Evolutionary conservation across 2,329 filamentous ascomycete species (phyloP).

Genomic region (Nakataea oryzae): DNA sequence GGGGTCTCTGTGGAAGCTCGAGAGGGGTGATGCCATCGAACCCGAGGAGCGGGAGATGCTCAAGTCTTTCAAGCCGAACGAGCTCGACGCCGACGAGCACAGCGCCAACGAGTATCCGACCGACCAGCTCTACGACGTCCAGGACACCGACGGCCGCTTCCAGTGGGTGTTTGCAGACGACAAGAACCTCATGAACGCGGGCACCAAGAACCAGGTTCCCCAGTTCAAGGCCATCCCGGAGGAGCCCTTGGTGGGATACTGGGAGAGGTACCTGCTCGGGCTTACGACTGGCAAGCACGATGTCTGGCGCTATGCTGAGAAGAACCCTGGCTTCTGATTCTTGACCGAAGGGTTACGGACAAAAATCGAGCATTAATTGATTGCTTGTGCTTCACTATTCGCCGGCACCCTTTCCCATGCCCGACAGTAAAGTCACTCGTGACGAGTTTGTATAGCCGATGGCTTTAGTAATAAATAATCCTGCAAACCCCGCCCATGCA

Average conservation of each 20-base stretch:
- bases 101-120: constrained; percentile 6
- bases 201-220: constrained; percentile 10
- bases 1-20: constrained; percentile 15
- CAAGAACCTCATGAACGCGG: constrained; percentile 7
- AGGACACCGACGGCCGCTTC: constrained; percentile 16
- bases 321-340: not conserved
- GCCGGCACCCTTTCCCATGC: too few relatives aligned
- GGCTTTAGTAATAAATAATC: too few relatives aligned
- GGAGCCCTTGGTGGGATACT: constrained; percentile 21
- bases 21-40: constrained; percentile 6
- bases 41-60: constrained; percentile 3
- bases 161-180: constrained; percentile 16
- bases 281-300: constrained; percentile 8
- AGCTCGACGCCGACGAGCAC: constrained; percentile 5
- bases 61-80: constrained; percentile 4
- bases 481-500: too few relatives aligned
- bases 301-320: constrained; percentile 8
- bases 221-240: constrained; percentile 15
- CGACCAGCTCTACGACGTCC: constrained; percentile 13
- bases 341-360: too few relatives aligned
- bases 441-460: too few relatives aligned
- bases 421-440: too few relatives aligned
- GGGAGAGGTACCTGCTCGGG: constrained; percentile 16
- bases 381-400: too few relatives aligned
- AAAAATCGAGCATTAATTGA: too few relatives aligned